Conservation (phyloP, 345 rosid species). For the Raphanus sativus region DNA sequence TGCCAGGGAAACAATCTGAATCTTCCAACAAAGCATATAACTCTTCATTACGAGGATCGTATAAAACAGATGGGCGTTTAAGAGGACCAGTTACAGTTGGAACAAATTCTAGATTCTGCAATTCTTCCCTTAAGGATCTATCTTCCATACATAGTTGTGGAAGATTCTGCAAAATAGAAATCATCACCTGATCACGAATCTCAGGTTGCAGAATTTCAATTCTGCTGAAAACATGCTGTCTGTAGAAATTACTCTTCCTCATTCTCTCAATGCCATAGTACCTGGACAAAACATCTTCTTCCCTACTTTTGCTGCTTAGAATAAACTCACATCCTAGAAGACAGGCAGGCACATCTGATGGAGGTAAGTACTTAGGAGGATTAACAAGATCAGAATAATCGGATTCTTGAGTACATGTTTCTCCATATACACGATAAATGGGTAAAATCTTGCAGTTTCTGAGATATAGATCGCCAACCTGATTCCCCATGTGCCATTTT, state of each 20-base stretch:
- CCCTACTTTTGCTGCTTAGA: conserved; percentile 49
- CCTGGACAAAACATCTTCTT: conserved; percentile 69
- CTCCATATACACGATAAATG: conserved; percentile 62
- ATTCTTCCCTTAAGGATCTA: conserved; percentile 56
- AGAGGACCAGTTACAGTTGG: conserved; percentile 65
- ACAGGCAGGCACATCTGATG: conserved; percentile 60
- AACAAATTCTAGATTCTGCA: conserved; percentile 79
- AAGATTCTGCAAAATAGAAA: conserved; percentile 71
- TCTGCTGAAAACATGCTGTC: conserved; percentile 61
- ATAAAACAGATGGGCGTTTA: conserved; percentile 62
- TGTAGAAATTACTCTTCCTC: conserved; percentile 74
- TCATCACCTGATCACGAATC: conserved; percentile 71
- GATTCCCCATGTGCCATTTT: conserved; percentile 73
- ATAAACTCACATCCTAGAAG: conserved; percentile 73
- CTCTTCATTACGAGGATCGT: conserved; percentile 93
- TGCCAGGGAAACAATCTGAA: conserved; percentile 73
- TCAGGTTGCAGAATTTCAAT: conserved; percentile 68
- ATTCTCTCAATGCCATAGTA: conserved; percentile 74
- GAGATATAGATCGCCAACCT: conserved; percentile 48
- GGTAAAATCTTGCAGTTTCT: conserved; percentile 70
- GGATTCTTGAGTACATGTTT: conserved; percentile 46
- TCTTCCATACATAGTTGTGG: conserved; percentile 88
- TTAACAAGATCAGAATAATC: conserved; percentile 71
- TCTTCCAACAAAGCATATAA: conserved; percentile 77
- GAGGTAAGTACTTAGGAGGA: conserved; percentile 75